A percentile compares a stretch with the other conserved stretches of the same genome.
phyloP scores from a whole-genome alignment of 768 basidiomycete species.

The Agaricus subrufescens region DNA sequence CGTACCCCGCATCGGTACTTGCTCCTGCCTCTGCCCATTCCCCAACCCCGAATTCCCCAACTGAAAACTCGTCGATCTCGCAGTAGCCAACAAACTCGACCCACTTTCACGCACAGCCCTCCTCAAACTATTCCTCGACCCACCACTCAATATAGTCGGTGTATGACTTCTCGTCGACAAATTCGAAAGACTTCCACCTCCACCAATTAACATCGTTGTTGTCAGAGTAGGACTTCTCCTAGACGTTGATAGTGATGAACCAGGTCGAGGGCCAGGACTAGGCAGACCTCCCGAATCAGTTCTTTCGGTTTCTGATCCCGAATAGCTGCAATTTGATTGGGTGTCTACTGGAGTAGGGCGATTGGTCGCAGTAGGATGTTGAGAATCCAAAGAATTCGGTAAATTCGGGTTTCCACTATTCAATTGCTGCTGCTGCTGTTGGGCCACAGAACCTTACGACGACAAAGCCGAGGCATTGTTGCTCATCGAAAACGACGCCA shows the following conservation, averaged over 20 bases:
- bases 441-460: neutral
- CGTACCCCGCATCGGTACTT: too few relatives aligned
- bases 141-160: neutral
- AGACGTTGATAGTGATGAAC: constrained; percentile 75
- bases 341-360: constrained; percentile 2
- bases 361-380: too few relatives aligned
- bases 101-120: constrained; percentile 3
- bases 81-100: neutral
- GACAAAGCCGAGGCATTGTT: constrained; percentile 4
- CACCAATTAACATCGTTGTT: constrained; percentile 48
- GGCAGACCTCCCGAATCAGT: constrained; percentile 61
- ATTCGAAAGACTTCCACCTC: constrained; percentile 6
- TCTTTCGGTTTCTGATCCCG: constrained; percentile 26
- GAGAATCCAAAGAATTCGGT: neutral
- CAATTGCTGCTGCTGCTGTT: neutral
- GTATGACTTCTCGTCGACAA: constrained; percentile 5
- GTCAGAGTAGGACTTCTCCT: constrained; percentile 59
- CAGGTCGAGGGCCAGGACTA: constrained; percentile 72
- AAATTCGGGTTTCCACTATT: too few relatives aligned
- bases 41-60: too few relatives aligned
- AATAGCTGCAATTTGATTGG: constrained; percentile 12
- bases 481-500: constrained; percentile 11
- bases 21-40: too few relatives aligned
- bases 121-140: neutral
- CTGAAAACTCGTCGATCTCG: neutral